Evolutionary conservation across 2,329 filamentous ascomycete genomes (phyloP).

Genomic region (Didymella sp.): DNA sequence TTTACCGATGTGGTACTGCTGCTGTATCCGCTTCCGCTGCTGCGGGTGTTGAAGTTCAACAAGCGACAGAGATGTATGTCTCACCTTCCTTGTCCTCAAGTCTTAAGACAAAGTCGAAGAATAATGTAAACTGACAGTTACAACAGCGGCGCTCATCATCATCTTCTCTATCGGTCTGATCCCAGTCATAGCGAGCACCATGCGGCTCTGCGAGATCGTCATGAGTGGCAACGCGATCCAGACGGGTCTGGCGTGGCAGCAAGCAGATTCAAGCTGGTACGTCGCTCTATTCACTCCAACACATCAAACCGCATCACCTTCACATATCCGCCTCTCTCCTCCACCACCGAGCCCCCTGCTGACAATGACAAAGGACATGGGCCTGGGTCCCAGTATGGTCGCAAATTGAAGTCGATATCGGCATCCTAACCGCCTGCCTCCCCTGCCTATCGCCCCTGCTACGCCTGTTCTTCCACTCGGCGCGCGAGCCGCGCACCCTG

Average conservation of each 20-base stretch:
- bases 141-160: conserved; percentile 26
- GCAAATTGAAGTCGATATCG: conserved; percentile 41
- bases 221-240: conserved; percentile 24
- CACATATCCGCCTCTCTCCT: no score
- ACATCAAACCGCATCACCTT: no score
- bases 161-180: conserved; percentile 40
- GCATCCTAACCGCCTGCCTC: conserved; percentile 39
- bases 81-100: no score
- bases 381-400: conserved; percentile 42
- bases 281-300: not conserved
- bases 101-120: no score
- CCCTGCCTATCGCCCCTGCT: conserved; percentile 36
- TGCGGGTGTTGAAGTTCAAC: conserved; percentile 35
- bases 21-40: conserved; percentile 34
- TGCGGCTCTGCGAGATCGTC: conserved; percentile 37
- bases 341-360: not conserved
- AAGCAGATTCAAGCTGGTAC: conserved; percentile 35
- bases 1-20: conserved; percentile 34
- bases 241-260: conserved; percentile 23
- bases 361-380: conserved; percentile 24
- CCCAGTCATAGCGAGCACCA: conserved; percentile 36
- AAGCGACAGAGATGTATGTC: conserved; percentile 35
- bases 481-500: conserved; percentile 15
- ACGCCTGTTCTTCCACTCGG: conserved; percentile 29
- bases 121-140: no score